Percentiles rank a stretch among this genome's conserved stretches.
Conservation (phyloP, 1,284 basidiomycete genomes). For the Gymnopus androsaceus region DNA sequence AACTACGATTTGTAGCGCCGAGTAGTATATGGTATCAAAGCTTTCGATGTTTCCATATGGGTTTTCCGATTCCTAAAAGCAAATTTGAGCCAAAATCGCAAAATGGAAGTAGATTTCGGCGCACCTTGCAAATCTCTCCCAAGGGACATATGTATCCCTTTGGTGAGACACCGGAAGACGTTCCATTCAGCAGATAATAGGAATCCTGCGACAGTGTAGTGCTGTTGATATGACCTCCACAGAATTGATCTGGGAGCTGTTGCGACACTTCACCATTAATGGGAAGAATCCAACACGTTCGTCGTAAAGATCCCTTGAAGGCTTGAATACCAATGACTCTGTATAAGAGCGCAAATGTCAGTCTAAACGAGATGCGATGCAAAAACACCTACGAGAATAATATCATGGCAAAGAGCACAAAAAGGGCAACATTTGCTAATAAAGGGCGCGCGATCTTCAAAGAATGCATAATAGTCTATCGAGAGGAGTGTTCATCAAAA, state of each 20-base stretch:
- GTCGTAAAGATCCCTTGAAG: constrained; percentile 82
- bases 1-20: constrained; percentile 85
- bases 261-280: constrained; percentile 52
- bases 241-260: constrained; percentile 55
- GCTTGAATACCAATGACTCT: constrained; percentile 90
- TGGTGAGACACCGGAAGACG: constrained; percentile 26
- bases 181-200: constrained; percentile 48
- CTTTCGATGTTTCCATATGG: constrained; percentile 72
- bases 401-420: constrained; percentile 88
- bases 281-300: constrained; percentile 60
- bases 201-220: constrained; percentile 42
- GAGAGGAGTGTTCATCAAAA: background rate
- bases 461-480: constrained; percentile 88
- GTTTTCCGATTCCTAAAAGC: constrained; percentile 62
- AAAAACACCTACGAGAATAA: constrained; percentile 74
- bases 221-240: constrained; percentile 79
- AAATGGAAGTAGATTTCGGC: constrained; percentile 18
- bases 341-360: constrained; percentile 4
- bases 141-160: constrained; percentile 86
- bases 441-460: constrained; percentile 90
- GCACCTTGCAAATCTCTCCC: constrained; percentile 76
- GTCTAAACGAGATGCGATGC: constrained; percentile 6
- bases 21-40: constrained; percentile 89
- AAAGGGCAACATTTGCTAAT: constrained; percentile 87
- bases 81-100: constrained; percentile 1